A percentile compares a stretch with the other conserved stretches of the same genome.
phyloP scores from a whole-genome alignment of 352 stramenopile genomes.

The Pythium apleroticum region DNA sequence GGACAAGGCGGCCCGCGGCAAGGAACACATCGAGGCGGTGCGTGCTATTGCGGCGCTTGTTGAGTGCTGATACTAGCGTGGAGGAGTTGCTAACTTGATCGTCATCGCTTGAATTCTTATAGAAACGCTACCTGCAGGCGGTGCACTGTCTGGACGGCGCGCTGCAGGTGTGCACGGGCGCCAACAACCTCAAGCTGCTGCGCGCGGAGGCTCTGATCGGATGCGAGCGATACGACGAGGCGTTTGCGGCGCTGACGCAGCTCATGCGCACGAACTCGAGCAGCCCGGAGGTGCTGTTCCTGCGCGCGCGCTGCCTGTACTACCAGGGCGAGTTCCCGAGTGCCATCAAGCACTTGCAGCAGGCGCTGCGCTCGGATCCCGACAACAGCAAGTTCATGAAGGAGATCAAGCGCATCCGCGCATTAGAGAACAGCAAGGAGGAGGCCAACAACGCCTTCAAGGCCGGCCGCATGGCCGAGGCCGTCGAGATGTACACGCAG shows the following conservation, averaged over 20 bases:
- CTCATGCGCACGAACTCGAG: constrained; percentile 84
- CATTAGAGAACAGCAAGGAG: constrained; percentile 86
- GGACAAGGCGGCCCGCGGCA: constrained; percentile 74
- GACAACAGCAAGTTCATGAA: constrained; percentile 89
- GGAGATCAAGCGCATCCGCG: constrained; percentile 87
- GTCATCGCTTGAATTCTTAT: neutral
- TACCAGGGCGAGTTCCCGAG: constrained; percentile 92
- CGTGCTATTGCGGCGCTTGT: constrained; percentile 1
- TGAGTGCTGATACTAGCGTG: neutral
- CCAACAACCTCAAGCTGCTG: constrained; percentile 69
- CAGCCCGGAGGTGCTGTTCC: constrained; percentile 82
- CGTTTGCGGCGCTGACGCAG: constrained; percentile 77
- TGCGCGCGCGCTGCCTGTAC: constrained; percentile 89
- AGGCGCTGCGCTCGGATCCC: constrained; percentile 87
- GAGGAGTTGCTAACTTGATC: too few species aligned
- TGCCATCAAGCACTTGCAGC: constrained; percentile 92
- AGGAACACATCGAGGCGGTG: constrained; percentile 68
- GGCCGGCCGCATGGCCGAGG: constrained; percentile 67
- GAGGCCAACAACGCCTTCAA: constrained; percentile 91
- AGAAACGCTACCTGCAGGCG: constrained; percentile 64
- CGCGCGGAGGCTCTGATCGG: constrained; percentile 75
- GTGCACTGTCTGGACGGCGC: constrained; percentile 73
- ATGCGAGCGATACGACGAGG: constrained; percentile 80
- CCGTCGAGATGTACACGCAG: constrained; percentile 87
- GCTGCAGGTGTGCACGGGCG: constrained; percentile 63